These are phyloP conservation scores for Fonsecaea nubica DNA, from an alignment of 2,329 filamentous ascomycete species.

Conservation along the genomic window DNA sequence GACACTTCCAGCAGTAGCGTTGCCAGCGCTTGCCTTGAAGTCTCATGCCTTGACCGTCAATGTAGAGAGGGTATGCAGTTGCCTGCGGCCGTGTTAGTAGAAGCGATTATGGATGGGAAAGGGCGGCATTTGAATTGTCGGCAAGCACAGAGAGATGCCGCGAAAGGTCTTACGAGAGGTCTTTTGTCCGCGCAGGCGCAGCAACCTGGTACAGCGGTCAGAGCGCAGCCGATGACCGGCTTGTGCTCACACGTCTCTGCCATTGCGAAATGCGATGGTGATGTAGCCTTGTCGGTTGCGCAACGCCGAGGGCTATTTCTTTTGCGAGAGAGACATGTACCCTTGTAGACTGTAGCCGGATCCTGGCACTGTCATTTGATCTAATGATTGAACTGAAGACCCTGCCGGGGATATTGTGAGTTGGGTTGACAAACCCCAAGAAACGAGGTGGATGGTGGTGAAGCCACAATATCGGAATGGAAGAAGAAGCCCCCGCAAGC, in stretches of 20 bases:
- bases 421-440: background rate
- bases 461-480: background rate
- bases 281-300: background rate
- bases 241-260: constrained; percentile 38
- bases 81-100: constrained; percentile 15
- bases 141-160: background rate
- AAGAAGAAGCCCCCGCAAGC: background rate
- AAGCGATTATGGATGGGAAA: background rate
- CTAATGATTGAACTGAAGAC: background rate
- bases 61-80: constrained; percentile 39
- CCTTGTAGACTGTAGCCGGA: background rate
- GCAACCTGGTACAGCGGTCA: constrained; percentile 37
- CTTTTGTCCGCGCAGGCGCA: constrained; percentile 39
- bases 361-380: background rate
- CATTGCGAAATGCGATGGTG: constrained; percentile 1
- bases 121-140: background rate
- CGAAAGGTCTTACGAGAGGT: constrained; percentile 12
- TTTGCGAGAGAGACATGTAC: background rate
- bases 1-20: constrained; percentile 40
- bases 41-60: constrained; percentile 40
- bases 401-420: background rate
- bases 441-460: background rate
- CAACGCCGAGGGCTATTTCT: background rate
- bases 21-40: constrained; percentile 38
- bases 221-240: constrained; percentile 33